Percentiles rank a stretch among this genome's conserved stretches.
phyloP scores from a whole-genome alignment of 2,329 filamentous ascomycete species.

The Ceratocystis eucalypticola region DNA sequence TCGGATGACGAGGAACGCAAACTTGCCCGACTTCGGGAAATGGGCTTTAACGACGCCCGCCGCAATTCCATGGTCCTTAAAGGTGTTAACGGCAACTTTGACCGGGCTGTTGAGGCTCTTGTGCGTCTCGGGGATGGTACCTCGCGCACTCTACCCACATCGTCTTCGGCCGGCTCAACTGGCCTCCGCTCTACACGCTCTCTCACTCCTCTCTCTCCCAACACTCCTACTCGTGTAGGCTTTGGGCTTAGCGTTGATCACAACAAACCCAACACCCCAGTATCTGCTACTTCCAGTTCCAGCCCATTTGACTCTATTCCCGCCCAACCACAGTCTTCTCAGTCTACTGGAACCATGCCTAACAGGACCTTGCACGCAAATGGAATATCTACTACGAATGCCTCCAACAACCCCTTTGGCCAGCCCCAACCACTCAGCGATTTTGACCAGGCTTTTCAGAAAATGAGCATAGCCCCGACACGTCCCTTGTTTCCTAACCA shows the following conservation, averaged over 20 bases:
- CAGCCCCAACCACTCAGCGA: conserved; percentile 31
- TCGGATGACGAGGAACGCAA: conserved; percentile 59
- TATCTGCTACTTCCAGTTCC: conserved; percentile 35
- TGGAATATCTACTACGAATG: not conserved
- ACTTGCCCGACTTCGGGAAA: conserved; percentile 62
- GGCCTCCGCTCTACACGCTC: conserved; percentile 36
- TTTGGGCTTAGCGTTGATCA: conserved; percentile 25
- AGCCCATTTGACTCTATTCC: conserved; percentile 55
- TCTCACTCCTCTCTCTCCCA: conserved; percentile 39
- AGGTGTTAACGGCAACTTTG: conserved; percentile 69
- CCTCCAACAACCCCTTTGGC: conserved; percentile 58
- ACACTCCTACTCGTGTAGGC: conserved; percentile 24
- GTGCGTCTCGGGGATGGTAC: conserved; percentile 65
- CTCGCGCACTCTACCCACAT: conserved; percentile 27
- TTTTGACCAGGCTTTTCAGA: conserved; percentile 51
- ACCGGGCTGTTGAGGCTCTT: conserved; percentile 73
- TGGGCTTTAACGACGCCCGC: conserved; percentile 80
- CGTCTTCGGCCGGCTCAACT: not conserved
- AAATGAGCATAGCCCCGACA: conserved; percentile 26
- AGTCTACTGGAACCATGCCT: conserved; percentile 49
- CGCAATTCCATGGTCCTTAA: conserved; percentile 72
- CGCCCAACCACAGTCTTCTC: conserved; percentile 47
- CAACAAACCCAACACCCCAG: conserved; percentile 26
- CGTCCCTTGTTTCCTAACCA: conserved; percentile 62
- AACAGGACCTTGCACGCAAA: conserved; percentile 42